A percentile compares a stretch with the other conserved stretches of the same genome.
Conservation (phyloP, 2,329 filamentous ascomycete genomes). For the Drechslera avenae region DNA sequence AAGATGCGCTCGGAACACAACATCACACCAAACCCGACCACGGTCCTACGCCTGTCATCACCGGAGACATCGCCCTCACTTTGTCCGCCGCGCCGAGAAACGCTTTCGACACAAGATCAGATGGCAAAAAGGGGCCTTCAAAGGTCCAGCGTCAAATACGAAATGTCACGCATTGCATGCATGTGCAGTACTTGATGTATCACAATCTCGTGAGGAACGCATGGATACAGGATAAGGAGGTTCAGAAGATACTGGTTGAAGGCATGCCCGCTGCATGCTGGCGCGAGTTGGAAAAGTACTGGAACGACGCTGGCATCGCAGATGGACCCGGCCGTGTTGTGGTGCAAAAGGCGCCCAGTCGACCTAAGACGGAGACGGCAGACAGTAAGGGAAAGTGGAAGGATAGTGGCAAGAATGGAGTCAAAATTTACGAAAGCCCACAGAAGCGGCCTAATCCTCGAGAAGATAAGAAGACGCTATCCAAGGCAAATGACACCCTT, state of each 20-base stretch:
- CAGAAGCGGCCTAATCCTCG: slow-evolving; percentile 18
- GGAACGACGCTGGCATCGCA: slow-evolving; percentile 78
- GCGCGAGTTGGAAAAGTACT: slow-evolving; percentile 51
- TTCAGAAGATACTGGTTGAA: slow-evolving; percentile 40
- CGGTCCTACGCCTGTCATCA: slow-evolving; percentile 54
- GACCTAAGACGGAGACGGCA: slow-evolving; percentile 61
- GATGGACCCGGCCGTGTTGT: slow-evolving; percentile 80
- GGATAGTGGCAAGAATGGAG: slow-evolving; percentile 50
- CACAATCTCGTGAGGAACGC: slow-evolving; percentile 74
- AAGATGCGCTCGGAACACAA: slow-evolving; percentile 45
- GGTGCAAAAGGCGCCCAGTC: slow-evolving; percentile 61
- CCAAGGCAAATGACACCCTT: slow-evolving; percentile 41
- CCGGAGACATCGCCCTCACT: slow-evolving; percentile 76
- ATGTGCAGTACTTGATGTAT: slow-evolving; percentile 85
- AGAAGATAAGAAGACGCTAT: slow-evolving; percentile 12
- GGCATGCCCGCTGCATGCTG: slow-evolving; percentile 40
- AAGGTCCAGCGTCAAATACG: slow-evolving; percentile 83
- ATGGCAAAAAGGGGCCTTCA: slow-evolving; percentile 80
- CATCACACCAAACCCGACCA: slow-evolving; percentile 41
- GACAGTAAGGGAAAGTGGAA: slow-evolving; percentile 43
- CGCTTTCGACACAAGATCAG: slow-evolving; percentile 47
- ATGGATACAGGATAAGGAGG: slow-evolving; percentile 45
- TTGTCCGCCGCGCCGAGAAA: slow-evolving; percentile 49
- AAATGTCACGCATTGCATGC: slow-evolving; percentile 80
- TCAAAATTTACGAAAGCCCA: slow-evolving; percentile 35